Evolutionary conservation across 163 green algal genomes (phyloP).

Genomic region (Scenedesmus sp.): DNA sequence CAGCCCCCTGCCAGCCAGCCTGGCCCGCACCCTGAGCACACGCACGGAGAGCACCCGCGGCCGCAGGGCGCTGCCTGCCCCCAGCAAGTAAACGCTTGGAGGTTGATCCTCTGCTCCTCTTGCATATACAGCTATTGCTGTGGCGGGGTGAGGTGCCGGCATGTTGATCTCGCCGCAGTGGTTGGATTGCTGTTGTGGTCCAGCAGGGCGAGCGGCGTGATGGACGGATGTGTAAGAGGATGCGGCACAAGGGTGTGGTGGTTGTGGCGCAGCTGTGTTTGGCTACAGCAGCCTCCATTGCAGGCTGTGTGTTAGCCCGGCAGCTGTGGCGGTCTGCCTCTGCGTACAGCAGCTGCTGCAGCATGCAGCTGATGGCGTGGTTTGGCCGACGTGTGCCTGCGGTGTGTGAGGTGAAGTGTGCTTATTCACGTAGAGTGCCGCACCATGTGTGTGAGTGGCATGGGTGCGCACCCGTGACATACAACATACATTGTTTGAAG

Average conservation of each 20-base stretch:
- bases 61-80: slow-evolving; percentile 54
- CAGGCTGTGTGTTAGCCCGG: not conserved
- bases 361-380: not conserved
- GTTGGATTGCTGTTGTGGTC: not conserved
- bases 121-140: not conserved
- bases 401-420: not conserved
- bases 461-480: not conserved
- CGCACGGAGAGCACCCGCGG: slow-evolving; percentile 34
- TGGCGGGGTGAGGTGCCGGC: not conserved
- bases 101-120: too few species aligned
- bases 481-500: not conserved
- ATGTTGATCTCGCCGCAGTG: not conserved
- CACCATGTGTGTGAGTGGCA: not conserved
- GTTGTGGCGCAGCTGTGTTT: not conserved
- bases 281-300: not conserved
- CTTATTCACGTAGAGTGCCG: not conserved
- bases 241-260: not conserved
- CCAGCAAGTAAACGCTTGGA: slow-evolving; percentile 42
- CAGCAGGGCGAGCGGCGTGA: not conserved
- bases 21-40: slow-evolving; percentile 48
- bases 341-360: not conserved
- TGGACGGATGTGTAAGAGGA: not conserved
- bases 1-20: slow-evolving; percentile 16
- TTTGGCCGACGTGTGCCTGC: not conserved
- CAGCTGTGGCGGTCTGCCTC: not conserved